Evolutionary conservation across 2,329 filamentous ascomycete species (phyloP), one percentile per base, ranked within the genome.

Genomic region (Microdochium bolleyi): DNA sequence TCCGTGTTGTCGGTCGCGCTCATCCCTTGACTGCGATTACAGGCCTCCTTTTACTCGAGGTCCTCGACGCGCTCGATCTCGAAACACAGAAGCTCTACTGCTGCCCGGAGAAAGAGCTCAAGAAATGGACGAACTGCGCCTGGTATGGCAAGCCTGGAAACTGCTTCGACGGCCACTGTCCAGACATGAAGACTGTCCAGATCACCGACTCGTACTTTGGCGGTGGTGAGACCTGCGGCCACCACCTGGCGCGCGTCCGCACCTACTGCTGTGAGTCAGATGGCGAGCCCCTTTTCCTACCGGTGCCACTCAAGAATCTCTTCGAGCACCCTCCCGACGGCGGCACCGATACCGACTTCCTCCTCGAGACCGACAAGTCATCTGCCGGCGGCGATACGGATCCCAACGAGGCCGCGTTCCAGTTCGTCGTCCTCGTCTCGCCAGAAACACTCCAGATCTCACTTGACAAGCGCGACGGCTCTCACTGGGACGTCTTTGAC

Each of bases 381-480:
- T 66, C 52, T 50, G 64, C 52, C 30, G 46, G n/a, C 10, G 51
- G 54, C 32, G 51, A 57, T 4, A 54, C 62, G 10, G 52, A 65
- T 24, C 64, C 66, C 3, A 60, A 67, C 27, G 60, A 70, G 14
- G 51, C 58, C 0, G 56, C 62, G 1, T 72, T 73, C 56, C 53
- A 60, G 22, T 72, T 67, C 37, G 49, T 61, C 11, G 60, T 72
- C 21, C 53, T 72, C 7, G 60, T 61, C 2, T 57, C 53, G 2
- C 69, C 70, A 5, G 62, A 68, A 27, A 62, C 64, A 46, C 46
- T 70, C 3, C 63, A 69, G 30, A 48, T 60, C 14, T 64, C 64
- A 1, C 56, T 76, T 0, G 64, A 71, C 56, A 70, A 68, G 58
- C 64, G 72, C 21, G 71, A 76, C 53, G 72, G 72, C 13, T 74